Evolutionary conservation across 305 asterid species (phyloP).

Genomic region (Fraxinus greggii): DNA sequence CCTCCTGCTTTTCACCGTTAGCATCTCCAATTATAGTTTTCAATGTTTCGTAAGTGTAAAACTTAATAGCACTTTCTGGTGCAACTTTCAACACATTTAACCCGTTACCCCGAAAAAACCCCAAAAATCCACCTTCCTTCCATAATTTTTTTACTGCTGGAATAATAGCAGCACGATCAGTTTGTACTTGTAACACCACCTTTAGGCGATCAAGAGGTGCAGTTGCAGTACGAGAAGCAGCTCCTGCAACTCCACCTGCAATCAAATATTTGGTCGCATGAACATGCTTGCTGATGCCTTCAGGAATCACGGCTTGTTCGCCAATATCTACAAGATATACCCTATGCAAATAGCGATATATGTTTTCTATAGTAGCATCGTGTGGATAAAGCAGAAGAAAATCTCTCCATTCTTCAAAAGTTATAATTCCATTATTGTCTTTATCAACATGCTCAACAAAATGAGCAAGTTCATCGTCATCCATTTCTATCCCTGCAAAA

Average conservation of each 20-base stretch:
- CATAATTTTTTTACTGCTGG: conserved; percentile 63
- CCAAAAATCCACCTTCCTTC: conserved; percentile 70
- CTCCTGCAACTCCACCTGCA: conserved; percentile 99
- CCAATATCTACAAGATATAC: conserved; percentile 93
- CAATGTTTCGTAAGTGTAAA: conserved; percentile 76
- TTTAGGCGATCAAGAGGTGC: conserved; percentile 96
- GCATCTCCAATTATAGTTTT: conserved; percentile 57
- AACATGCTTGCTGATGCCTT: conserved; percentile 89
- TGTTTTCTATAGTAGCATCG: conserved; percentile 88
- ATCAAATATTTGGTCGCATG: conserved; percentile 77
- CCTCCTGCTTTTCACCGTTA: conserved; percentile 35
- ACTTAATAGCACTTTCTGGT: conserved; percentile 97
- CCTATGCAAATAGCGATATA: conserved; percentile 83
- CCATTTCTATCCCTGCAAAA: conserved; percentile 89
- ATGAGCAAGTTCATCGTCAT: conserved; percentile 90
- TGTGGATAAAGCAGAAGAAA: conserved; percentile 92
- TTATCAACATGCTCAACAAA: conserved; percentile 96
- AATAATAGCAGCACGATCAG: conserved; percentile 55
- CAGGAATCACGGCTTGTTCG: conserved; percentile 88
- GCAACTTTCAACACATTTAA: conserved; percentile 88
- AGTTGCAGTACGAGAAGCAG: conserved; percentile 88
- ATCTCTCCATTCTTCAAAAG: conserved; percentile 99
- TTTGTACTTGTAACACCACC: conserved; percentile 88
- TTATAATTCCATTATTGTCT: conserved; percentile 88
- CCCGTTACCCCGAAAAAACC: conserved; percentile 91